Percentiles rank a stretch among this genome's conserved stretches.
phyloP scores from a whole-genome alignment of 768 basidiomycete genomes.

The Lactarius trivialis region DNA sequence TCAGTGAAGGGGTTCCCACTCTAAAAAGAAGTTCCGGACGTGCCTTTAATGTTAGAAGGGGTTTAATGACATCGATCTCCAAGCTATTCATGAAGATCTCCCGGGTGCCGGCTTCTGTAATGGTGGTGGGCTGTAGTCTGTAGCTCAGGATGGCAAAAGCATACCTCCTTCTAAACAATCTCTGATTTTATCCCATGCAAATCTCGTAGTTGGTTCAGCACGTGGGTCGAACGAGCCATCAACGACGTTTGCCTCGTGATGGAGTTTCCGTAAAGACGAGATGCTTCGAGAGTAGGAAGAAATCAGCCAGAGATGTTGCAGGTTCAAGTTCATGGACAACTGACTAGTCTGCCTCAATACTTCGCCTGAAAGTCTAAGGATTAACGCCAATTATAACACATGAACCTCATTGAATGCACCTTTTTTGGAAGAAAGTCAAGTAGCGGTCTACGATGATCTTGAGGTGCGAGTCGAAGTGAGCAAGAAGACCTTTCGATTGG shows the following conservation, averaged over 20 bases:
- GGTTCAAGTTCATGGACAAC: constrained; percentile 27
- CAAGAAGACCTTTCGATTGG: constrained; percentile 40
- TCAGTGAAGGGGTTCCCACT: not conserved
- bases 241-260: constrained; percentile 60
- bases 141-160: not conserved
- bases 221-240: constrained; percentile 73
- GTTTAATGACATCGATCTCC: constrained; percentile 61
- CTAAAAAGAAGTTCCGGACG: constrained; percentile 8
- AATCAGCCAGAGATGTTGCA: not conserved
- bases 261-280: constrained; percentile 65
- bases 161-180: constrained; percentile 80
- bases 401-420: constrained; percentile 40
- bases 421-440: constrained; percentile 78
- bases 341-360: constrained; percentile 83
- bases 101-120: constrained; percentile 71
- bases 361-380: constrained; percentile 44
- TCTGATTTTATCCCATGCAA: constrained; percentile 78
- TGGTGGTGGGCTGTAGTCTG: not conserved
- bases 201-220: constrained; percentile 53
- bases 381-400: constrained; percentile 10
- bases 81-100: constrained; percentile 72
- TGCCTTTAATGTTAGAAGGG: constrained; percentile 63
- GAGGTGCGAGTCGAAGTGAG: constrained; percentile 67
- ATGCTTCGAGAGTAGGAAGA: constrained; percentile 43
- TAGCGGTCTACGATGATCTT: constrained; percentile 67